phyloP scores from a whole-genome alignment of 2,329 filamentous ascomycete genomes.

The Endoconidiophora polonica region DNA sequence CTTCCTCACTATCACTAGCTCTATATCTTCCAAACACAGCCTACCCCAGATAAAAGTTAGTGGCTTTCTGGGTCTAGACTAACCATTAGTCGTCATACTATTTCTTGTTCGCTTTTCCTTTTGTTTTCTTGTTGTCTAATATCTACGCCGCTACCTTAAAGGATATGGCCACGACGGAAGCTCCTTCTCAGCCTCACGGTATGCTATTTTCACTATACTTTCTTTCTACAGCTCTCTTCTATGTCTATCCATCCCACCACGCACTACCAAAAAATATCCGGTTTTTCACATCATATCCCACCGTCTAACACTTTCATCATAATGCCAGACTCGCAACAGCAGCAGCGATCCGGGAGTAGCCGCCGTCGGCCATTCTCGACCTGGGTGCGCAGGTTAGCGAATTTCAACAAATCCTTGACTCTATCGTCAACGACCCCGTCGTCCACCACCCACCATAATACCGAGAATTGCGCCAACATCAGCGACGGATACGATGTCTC shows the following conservation, averaged over 20 bases:
- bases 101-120: too few species aligned
- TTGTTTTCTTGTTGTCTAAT: too few species aligned
- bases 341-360: conserved; percentile 12
- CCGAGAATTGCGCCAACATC: conserved; percentile 16
- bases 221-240: neutral
- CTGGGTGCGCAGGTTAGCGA: conserved; percentile 87
- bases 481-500: neutral
- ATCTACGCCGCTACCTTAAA: neutral
- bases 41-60: too few species aligned
- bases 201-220: conserved; percentile 3
- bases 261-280: neutral
- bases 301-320: neutral
- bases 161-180: conserved; percentile 16
- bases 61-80: too few species aligned
- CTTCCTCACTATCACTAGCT: too few species aligned
- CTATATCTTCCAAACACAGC: too few species aligned
- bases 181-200: conserved; percentile 15
- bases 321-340: conserved; percentile 6
- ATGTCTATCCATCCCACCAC: neutral
- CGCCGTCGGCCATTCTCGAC: conserved; percentile 76
- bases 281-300: neutral
- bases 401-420: conserved; percentile 50
- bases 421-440: conserved; percentile 22
- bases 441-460: conserved; percentile 17
- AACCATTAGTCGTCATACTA: too few species aligned